Evolutionary conservation across 106 monocot genomes (phyloP).

Genomic region (Dendrobium catenatum): DNA sequence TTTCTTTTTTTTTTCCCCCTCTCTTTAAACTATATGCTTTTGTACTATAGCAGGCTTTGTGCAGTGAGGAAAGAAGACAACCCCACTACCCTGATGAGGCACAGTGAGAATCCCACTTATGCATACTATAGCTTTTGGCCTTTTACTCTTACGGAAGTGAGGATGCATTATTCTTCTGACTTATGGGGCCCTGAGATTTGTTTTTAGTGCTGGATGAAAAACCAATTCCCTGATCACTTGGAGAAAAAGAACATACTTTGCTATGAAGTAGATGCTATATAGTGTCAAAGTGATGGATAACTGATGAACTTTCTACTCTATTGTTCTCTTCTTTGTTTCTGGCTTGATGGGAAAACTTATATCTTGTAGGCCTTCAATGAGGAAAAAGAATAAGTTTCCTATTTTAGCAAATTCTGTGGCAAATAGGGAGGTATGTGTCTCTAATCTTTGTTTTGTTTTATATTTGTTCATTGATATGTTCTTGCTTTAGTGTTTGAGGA

Average conservation of each 20-base stretch:
- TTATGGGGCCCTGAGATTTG: constrained; percentile 38
- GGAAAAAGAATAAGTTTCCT: constrained; percentile 16
- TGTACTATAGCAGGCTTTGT: not conserved
- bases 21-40: not conserved
- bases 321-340: constrained; percentile 46
- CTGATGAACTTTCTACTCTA: constrained; percentile 32
- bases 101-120: constrained; percentile 27
- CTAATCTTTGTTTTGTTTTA: not conserved
- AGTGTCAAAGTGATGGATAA: constrained; percentile 43
- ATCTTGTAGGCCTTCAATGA: constrained; percentile 18
- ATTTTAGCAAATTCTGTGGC: constrained; percentile 13
- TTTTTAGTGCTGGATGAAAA: constrained; percentile 35
- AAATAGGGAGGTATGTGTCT: not conserved
- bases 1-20: not conserved
- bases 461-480: not conserved
- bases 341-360: constrained; percentile 12
- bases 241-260: constrained; percentile 25
- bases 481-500: not conserved
- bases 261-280: constrained; percentile 16
- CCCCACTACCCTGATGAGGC: constrained; percentile 20
- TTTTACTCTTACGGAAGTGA: constrained; percentile 16
- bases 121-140: constrained; percentile 29
- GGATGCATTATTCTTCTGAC: constrained; percentile 25
- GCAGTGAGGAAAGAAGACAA: constrained; percentile 5
- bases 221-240: constrained; percentile 45